Percentiles rank a stretch among this genome's conserved stretches.
Evolutionary conservation across 331 rosid genomes (phyloP).

Genomic region (Saraca asoca): DNA sequence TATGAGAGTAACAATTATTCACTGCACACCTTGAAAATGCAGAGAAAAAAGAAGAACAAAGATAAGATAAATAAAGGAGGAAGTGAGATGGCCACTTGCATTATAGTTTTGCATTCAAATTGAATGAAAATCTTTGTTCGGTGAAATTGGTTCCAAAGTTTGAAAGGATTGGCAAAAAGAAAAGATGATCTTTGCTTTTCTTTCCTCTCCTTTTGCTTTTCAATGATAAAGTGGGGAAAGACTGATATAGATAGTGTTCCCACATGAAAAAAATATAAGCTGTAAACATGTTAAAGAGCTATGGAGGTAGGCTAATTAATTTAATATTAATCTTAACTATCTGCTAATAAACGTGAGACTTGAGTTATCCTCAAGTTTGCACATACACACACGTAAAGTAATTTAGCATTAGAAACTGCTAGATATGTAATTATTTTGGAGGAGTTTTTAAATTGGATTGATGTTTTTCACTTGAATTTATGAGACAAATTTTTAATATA

Average conservation of each 20-base stretch:
- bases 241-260: conserved; percentile 45
- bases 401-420: no score
- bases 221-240: conserved; percentile 54
- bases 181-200: conserved; percentile 61
- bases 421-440: no score
- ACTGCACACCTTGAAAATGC: conserved; percentile 62
- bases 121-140: conserved; percentile 64
- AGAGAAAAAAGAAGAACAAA: not conserved
- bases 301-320: not conserved
- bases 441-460: no score
- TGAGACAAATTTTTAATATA: no score
- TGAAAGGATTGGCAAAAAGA: conserved; percentile 57
- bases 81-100: conserved; percentile 24
- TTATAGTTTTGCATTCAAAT: conserved; percentile 44
- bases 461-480: no score
- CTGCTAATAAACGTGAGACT: conserved; percentile 13
- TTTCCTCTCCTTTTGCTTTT: conserved; percentile 46
- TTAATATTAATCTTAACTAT: conserved; percentile 2
- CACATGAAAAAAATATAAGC: conserved; percentile 44
- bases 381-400: no score
- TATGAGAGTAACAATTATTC: conserved; percentile 42
- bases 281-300: not conserved
- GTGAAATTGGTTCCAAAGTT: conserved; percentile 53
- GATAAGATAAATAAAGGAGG: conserved; percentile 36
- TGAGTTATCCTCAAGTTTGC: not conserved